Evolutionary conservation across 2,329 filamentous ascomycete genomes (phyloP).

Genomic region (Teratosphaeriaceae sp.): DNA sequence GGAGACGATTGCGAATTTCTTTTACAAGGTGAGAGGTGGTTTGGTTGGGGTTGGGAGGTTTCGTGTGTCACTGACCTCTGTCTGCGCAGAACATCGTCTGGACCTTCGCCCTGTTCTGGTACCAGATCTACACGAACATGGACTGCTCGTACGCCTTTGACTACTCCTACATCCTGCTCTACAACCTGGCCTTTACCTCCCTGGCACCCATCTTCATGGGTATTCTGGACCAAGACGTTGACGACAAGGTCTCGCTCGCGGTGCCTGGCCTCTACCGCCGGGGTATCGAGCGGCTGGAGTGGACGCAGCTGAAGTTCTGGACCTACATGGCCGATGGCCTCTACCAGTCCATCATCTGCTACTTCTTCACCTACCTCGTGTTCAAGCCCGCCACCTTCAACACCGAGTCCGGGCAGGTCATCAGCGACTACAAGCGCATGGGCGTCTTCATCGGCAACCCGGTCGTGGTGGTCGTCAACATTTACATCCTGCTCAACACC

Average conservation of each 20-base stretch:
- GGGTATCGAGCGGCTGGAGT: slow-evolving; percentile 92
- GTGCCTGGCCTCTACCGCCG: slow-evolving; percentile 93
- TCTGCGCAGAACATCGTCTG: slow-evolving; percentile 89
- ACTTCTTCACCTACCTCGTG: slow-evolving; percentile 84
- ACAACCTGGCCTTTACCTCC: slow-evolving; percentile 95
- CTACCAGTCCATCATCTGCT: slow-evolving; percentile 90
- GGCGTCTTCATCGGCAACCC: slow-evolving; percentile 82
- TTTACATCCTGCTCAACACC: slow-evolving; percentile 91
- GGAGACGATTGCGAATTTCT: slow-evolving; percentile 96
- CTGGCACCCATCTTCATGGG: slow-evolving; percentile 92
- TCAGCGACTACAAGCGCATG: slow-evolving; percentile 75
- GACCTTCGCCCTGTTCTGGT: slow-evolving; percentile 97
- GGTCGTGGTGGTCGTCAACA: slow-evolving; percentile 81
- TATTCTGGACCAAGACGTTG: slow-evolving; percentile 93
- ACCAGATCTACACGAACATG: slow-evolving; percentile 89
- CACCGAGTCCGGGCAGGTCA: slow-evolving; percentile 63
- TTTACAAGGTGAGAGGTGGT: slow-evolving; percentile 68
- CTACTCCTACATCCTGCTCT: slow-evolving; percentile 94
- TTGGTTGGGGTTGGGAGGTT: background rate
- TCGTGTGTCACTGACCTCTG: background rate
- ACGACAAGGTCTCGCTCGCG: slow-evolving; percentile 84
- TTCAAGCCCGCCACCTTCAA: slow-evolving; percentile 64
- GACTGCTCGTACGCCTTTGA: slow-evolving; percentile 97
- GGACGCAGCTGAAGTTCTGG: slow-evolving; percentile 97
- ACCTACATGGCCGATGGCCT: slow-evolving; percentile 90